Conservation (phyloP, 352 stramenopile genomes). For the Thalassiosira exigua region DNA sequence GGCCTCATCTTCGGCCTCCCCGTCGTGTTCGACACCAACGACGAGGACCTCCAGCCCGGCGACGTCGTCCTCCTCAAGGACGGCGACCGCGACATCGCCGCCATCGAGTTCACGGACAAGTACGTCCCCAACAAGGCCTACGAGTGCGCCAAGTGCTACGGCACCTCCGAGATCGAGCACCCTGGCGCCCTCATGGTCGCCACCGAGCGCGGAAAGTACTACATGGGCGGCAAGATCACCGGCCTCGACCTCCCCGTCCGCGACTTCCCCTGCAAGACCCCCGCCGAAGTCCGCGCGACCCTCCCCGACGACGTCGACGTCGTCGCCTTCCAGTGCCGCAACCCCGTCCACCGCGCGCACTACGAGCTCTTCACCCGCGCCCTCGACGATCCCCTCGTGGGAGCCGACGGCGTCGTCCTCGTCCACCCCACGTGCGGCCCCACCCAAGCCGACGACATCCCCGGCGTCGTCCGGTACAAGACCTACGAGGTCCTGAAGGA, state of each 20-base stretch:
- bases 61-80: constrained; percentile 87
- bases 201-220: constrained; percentile 88
- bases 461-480: constrained; percentile 88
- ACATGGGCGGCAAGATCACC: constrained; percentile 89
- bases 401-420: constrained; percentile 86
- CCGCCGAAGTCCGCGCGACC: constrained; percentile 85
- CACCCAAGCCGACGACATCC: constrained; percentile 90
- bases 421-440: constrained; percentile 91
- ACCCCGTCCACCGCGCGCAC: constrained; percentile 91
- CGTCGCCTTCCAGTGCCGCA: constrained; percentile 92
- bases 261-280: constrained; percentile 89
- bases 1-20: constrained; percentile 89
- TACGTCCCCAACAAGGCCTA: constrained; percentile 88
- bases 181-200: constrained; percentile 88
- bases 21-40: constrained; percentile 90
- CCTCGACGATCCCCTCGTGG: constrained; percentile 87
- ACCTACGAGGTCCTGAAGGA: constrained; percentile 92
- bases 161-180: constrained; percentile 89
- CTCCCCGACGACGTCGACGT: constrained; percentile 88
- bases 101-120: constrained; percentile 88
- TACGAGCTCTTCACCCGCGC: constrained; percentile 92
- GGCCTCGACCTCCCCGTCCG: constrained; percentile 87
- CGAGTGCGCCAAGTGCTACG: constrained; percentile 90
- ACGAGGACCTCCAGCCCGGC: constrained; percentile 85
- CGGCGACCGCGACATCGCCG: constrained; percentile 87